These are phyloP conservation scores for Fraxinus excelsior DNA, from an alignment of 257 asterid genomes.

Conservation along the genomic window DNA sequence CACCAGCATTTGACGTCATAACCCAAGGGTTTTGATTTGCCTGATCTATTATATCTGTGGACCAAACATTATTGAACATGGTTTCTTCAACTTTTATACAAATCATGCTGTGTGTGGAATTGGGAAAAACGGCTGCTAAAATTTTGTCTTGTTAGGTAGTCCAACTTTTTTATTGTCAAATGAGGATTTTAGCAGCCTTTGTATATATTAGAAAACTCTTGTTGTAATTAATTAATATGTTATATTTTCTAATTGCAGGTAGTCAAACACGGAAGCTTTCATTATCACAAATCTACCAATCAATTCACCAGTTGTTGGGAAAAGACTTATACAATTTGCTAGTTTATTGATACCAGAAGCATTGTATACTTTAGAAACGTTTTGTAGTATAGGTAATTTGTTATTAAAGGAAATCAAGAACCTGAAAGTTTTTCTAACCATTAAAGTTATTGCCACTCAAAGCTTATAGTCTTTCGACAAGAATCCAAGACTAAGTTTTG, in stretches of 20 bases:
- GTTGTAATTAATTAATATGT: background rate
- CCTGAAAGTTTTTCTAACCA: too few relatives aligned
- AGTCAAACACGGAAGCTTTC: background rate
- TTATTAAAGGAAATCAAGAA: background rate
- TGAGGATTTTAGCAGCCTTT: too few relatives aligned
- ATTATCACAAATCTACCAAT: background rate
- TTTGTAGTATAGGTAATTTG: background rate
- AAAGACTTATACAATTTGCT: too few relatives aligned
- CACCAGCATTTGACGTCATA: background rate
- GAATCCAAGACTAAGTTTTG: too few relatives aligned
- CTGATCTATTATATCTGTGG: slow-evolving; percentile 1
- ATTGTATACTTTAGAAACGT: background rate
- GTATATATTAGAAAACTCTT: too few relatives aligned
- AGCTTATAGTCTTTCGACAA: too few relatives aligned
- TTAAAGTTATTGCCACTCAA: too few relatives aligned
- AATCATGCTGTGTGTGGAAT: too few relatives aligned
- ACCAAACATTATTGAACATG: slow-evolving; percentile 6
- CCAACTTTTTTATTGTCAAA: too few relatives aligned
- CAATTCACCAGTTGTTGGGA: slow-evolving; percentile 13
- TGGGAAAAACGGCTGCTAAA: background rate
- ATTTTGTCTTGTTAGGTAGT: slow-evolving; percentile 26
- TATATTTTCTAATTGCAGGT: slow-evolving; percentile 32
- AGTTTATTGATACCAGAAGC: background rate
- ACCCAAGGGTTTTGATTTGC: background rate
- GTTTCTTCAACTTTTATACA: too few relatives aligned